Evolutionary conservation across 768 basidiomycete species (phyloP).

Genomic region (Rhizopogon sp.): DNA sequence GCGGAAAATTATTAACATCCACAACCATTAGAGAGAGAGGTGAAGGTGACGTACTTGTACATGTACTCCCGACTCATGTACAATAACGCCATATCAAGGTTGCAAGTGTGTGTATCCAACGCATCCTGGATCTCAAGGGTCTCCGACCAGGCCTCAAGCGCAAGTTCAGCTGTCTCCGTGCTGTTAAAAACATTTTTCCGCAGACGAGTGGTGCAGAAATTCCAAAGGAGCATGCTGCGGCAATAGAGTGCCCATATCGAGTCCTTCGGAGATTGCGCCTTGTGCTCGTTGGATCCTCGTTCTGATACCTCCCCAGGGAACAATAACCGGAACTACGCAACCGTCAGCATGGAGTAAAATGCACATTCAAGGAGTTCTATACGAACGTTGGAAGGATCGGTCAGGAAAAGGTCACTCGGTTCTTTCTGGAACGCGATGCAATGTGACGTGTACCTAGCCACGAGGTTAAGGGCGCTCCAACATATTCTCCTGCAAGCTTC

Average conservation of each 20-base stretch:
- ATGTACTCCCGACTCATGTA: slow-evolving; percentile 68
- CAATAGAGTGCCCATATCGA: slow-evolving; percentile 81
- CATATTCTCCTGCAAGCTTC: slow-evolving; percentile 75
- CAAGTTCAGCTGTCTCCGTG: slow-evolving; percentile 54
- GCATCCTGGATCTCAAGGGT: slow-evolving; percentile 62
- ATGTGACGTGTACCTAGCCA: slow-evolving; percentile 63
- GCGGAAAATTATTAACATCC: slow-evolving; percentile 7
- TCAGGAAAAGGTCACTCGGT: slow-evolving; percentile 51
- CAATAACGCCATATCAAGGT: slow-evolving; percentile 60
- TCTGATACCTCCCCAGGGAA: slow-evolving; percentile 73
- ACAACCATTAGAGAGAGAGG: not conserved
- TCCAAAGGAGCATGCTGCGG: slow-evolving; percentile 79
- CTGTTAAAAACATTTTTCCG: slow-evolving; percentile 35
- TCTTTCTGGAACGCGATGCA: slow-evolving; percentile 62
- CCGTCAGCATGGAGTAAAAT: slow-evolving; percentile 1
- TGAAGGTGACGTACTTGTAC: slow-evolving; percentile 53
- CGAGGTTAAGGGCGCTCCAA: slow-evolving; percentile 68
- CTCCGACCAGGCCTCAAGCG: slow-evolving; percentile 62
- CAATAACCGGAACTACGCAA: slow-evolving; percentile 36
- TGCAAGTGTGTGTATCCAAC: slow-evolving; percentile 64
- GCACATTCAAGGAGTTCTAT: slow-evolving; percentile 1
- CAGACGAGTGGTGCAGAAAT: slow-evolving; percentile 52
- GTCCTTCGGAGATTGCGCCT: slow-evolving; percentile 60
- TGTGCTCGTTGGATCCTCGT: slow-evolving; percentile 37
- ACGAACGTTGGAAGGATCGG: slow-evolving; percentile 65